phyloP scores from a whole-genome alignment of 495 filamentous ascomycete species.

The Podospora comata region DNA sequence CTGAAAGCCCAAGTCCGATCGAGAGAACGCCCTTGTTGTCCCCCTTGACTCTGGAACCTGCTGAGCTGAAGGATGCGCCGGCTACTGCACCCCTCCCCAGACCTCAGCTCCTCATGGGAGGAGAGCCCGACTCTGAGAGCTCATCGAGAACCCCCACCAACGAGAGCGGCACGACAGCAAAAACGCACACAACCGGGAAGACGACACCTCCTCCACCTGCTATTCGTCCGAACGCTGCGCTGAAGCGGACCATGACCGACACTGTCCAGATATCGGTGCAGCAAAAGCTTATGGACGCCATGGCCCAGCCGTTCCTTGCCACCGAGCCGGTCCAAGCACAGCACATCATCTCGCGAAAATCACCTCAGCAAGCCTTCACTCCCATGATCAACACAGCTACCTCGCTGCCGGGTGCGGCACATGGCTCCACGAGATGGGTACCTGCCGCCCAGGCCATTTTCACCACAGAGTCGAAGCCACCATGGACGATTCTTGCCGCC shows the following conservation, averaged over 20 bases:
- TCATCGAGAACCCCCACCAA: constrained; percentile 57
- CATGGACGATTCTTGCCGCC: constrained; percentile 95
- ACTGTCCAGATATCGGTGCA: constrained; percentile 66
- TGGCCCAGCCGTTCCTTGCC: constrained; percentile 76
- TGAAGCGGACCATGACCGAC: constrained; percentile 89
- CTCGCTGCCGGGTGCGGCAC: constrained; percentile 49
- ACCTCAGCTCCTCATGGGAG: constrained; percentile 8
- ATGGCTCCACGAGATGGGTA: constrained; percentile 81
- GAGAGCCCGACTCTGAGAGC: constrained; percentile 42
- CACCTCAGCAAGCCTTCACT: constrained; percentile 39
- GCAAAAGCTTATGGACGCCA: constrained; percentile 79
- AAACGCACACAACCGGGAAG: constrained; percentile 36
- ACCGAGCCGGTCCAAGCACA: constrained; percentile 50
- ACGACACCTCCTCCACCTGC: constrained; percentile 54
- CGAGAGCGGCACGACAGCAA: constrained; percentile 43
- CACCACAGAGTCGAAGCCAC: constrained; percentile 79
- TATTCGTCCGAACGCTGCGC: constrained; percentile 56
- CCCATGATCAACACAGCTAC: constrained; percentile 31
- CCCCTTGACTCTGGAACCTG: constrained; percentile 20
- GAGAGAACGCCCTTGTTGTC: constrained; percentile 36
- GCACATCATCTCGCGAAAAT: constrained; percentile 37
- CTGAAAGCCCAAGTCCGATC: constrained; percentile 51
- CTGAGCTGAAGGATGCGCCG: neutral
- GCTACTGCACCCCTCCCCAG: neutral
- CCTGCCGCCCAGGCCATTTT: constrained; percentile 95